Evolutionary conservation across 1,284 basidiomycete genomes (phyloP), one percentile per base, ranked within the genome.

Genomic region (Puccinia polysora): DNA sequence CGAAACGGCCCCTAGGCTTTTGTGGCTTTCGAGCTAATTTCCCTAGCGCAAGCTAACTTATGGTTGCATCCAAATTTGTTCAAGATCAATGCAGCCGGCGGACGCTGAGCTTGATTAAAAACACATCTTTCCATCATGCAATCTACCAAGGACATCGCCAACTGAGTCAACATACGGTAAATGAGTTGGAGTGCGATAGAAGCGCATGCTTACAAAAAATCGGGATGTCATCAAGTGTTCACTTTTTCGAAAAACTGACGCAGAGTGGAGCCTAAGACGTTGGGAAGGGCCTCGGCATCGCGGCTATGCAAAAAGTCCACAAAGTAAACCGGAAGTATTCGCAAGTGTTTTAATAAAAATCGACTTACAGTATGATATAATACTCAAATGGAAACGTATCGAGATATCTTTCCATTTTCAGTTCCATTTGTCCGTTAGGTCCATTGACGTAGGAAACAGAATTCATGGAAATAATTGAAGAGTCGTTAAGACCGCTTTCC

Each of bases 341-440:
- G 28, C 25, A 18, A 20, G 47, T 47, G 28, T 28, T 5, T 32
- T 20, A 50, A 3, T 14, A 18, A 70, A 49, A 18, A 34, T 40
- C 50, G 47, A 72, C 69, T 74, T 92, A 84, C 55, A 99, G 82
- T 18, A 99, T 89, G 62, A 97, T 89, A 77, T 94, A 98, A 80
- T 96, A 96, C 81, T 97, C 92, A 82, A 98, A 98, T 0, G 96
- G 96, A 85, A 99, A 98, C 2, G 91, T 89, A 79, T 97, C 93
- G 76, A 97, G 81, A 58, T 97, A 97, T 60, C 90, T 86, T 77
- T 89, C 85, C 83, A 97, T 87, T 78, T 90, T 86, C 76, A 98
- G 82, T 81, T 97, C 89, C 86, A 94, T 88, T 74, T 81, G 80
- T 23, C 95, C 95, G 74, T 89, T 87, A 1, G 78, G 76, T n/a